phyloP scores from a whole-genome alignment of 2,329 filamentous ascomycete genomes.

The Zalaria sp. region DNA sequence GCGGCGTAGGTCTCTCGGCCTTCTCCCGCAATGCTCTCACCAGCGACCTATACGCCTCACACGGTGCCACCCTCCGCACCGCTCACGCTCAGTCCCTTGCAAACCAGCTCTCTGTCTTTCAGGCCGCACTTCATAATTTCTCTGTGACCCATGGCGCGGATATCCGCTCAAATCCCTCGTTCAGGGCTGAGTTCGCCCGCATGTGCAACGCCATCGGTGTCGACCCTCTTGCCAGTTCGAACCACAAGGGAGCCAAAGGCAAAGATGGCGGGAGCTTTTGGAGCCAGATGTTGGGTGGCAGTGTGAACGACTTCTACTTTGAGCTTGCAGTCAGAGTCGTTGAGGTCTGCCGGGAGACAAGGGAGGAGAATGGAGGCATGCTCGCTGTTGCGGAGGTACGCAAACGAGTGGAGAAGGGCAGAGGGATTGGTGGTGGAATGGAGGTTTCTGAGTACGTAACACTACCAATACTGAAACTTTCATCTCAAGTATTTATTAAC shows the following conservation, averaged over 20 bases:
- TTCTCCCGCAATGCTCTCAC: constrained; percentile 77
- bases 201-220: constrained; percentile 98
- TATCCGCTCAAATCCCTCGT: constrained; percentile 87
- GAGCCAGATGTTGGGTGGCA: constrained; percentile 81
- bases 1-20: constrained; percentile 79
- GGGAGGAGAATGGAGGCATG: constrained; percentile 83
- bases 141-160: constrained; percentile 88
- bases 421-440: constrained; percentile 64
- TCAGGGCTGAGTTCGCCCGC: constrained; percentile 91
- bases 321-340: constrained; percentile 92
- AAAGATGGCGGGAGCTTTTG: constrained; percentile 58
- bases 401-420: constrained; percentile 57
- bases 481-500: not conserved
- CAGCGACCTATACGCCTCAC: constrained; percentile 76
- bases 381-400: constrained; percentile 72
- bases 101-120: constrained; percentile 91
- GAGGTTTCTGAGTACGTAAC: constrained; percentile 59
- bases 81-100: constrained; percentile 75
- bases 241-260: constrained; percentile 18
- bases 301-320: constrained; percentile 97
- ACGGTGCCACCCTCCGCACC: constrained; percentile 75
- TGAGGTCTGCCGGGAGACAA: constrained; percentile 75
- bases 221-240: constrained; percentile 60
- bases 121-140: constrained; percentile 88
- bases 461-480: not conserved